phyloP scores from a whole-genome alignment of 495 filamentous ascomycete genomes.

The Lasiosphaeriaceae sp. region DNA sequence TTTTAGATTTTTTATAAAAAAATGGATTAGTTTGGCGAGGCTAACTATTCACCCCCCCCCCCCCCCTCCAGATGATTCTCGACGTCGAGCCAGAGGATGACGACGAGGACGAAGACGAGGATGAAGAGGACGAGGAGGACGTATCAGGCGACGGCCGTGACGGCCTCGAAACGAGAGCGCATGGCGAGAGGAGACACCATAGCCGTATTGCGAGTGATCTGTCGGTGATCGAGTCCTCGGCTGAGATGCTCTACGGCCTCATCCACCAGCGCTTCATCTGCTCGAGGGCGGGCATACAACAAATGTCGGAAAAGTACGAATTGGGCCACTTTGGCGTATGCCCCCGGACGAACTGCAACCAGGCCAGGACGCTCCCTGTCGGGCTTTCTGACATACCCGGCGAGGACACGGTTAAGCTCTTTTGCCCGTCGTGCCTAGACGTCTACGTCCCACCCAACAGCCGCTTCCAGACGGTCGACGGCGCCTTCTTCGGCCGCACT shows the following conservation, averaged over 20 bases:
- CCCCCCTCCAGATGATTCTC: conserved; percentile 80
- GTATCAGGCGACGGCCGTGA: conserved; percentile 63
- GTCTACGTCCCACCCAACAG: conserved; percentile 97
- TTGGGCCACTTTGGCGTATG: conserved; percentile 91
- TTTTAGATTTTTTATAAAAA: no score
- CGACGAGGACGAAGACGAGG: conserved; percentile 77
- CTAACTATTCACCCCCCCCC: neutral
- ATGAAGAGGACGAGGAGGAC: conserved; percentile 77
- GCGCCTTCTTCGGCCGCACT: conserved; percentile 95
- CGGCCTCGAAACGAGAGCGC: conserved; percentile 42
- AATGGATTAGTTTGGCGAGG: neutral
- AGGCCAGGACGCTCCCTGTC: conserved; percentile 84
- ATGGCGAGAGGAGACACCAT: conserved; percentile 67
- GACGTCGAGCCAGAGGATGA: conserved; percentile 96
- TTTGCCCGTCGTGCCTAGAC: conserved; percentile 94
- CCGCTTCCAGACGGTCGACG: conserved; percentile 95
- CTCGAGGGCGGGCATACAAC: conserved; percentile 92
- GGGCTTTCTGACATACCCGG: conserved; percentile 91
- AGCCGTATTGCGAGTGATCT: conserved; percentile 85
- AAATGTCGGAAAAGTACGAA: conserved; percentile 99
- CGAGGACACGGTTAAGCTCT: conserved; percentile 96
- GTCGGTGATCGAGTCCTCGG: conserved; percentile 91
- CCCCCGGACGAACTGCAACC: conserved; percentile 83
- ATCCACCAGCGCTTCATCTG: conserved; percentile 99
- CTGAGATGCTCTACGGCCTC: conserved; percentile 93